These are phyloP conservation scores for Annona cherimola DNA, from an alignment of 164 flowering plant species.

Conservation along the genomic window DNA sequence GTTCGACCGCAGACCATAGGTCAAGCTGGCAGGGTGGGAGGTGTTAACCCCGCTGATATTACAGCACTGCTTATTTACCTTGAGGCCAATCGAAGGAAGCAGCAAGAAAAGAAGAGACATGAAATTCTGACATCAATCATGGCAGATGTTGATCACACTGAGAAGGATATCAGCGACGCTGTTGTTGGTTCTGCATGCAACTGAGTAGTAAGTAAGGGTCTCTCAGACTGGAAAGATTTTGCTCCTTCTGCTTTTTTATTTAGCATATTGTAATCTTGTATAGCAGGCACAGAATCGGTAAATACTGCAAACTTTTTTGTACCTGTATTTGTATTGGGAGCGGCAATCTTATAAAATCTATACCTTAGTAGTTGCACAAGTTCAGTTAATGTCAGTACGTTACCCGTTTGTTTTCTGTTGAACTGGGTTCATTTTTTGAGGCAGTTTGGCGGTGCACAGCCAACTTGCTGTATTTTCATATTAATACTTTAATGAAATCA, in stretches of 20 bases:
- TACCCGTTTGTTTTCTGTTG: no score
- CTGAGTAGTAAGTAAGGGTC: slow-evolving; percentile 7
- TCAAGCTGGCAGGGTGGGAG: slow-evolving; percentile 95
- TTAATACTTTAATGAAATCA: no score
- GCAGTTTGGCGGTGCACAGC: no score
- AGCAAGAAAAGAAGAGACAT: slow-evolving; percentile 41
- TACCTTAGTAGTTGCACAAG: no score
- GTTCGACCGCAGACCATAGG: slow-evolving; percentile 94
- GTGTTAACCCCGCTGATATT: slow-evolving; percentile 94
- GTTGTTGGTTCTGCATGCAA: slow-evolving; percentile 21
- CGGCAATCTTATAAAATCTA: no score
- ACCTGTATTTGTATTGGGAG: no score
- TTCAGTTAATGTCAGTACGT: no score
- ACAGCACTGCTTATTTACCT: slow-evolving; percentile 89
- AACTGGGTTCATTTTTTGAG: no score
- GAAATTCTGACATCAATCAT: slow-evolving; percentile 31
- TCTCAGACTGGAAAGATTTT: no score
- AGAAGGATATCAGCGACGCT: slow-evolving; percentile 19
- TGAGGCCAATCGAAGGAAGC: slow-evolving; percentile 65
- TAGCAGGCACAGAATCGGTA: not conserved
- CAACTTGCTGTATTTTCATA: no score
- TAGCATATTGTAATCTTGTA: not conserved
- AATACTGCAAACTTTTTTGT: not conserved
- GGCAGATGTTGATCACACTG: slow-evolving; percentile 29
- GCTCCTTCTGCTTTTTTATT: not conserved